These are phyloP conservation scores for Podospora fimiseda DNA, from an alignment of 495 filamentous ascomycete genomes.

Conservation along the genomic window DNA sequence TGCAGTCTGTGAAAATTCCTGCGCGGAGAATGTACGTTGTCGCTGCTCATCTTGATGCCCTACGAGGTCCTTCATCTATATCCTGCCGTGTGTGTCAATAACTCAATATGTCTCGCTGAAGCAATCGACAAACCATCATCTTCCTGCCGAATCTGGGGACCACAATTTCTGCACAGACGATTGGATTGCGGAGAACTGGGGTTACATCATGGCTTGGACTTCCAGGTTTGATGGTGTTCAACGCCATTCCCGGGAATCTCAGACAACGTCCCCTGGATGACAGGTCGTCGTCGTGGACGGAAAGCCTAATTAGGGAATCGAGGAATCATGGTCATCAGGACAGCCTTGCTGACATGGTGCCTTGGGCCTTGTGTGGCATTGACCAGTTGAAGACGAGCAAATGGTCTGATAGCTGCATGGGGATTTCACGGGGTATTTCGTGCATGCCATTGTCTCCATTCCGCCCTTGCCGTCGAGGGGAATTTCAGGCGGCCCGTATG, in stretches of 20 bases:
- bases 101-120: not conserved
- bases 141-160: not conserved
- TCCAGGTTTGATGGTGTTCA: slow-evolving; percentile 9
- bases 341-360: not conserved
- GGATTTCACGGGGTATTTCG: not conserved
- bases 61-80: slow-evolving; percentile 1
- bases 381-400: slow-evolving; percentile 5
- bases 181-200: not conserved
- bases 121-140: not conserved
- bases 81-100: not conserved
- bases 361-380: slow-evolving; percentile 11
- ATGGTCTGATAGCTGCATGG: slow-evolving; percentile 16
- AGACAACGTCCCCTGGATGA: not conserved
- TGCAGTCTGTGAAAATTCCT: not conserved
- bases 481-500: not conserved
- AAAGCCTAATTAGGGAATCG: slow-evolving; percentile 12
- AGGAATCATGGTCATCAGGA: slow-evolving; percentile 17
- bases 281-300: slow-evolving; percentile 1
- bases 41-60: not conserved
- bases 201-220: slow-evolving; percentile 5
- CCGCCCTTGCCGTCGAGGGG: not conserved
- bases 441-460: not conserved
- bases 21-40: not conserved
- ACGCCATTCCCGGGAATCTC: slow-evolving; percentile 7
- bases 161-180: not conserved